Base-by-base conservation (phyloP, 805 yeast genomes). In the Naumovozyma dairenensis region DNA sequence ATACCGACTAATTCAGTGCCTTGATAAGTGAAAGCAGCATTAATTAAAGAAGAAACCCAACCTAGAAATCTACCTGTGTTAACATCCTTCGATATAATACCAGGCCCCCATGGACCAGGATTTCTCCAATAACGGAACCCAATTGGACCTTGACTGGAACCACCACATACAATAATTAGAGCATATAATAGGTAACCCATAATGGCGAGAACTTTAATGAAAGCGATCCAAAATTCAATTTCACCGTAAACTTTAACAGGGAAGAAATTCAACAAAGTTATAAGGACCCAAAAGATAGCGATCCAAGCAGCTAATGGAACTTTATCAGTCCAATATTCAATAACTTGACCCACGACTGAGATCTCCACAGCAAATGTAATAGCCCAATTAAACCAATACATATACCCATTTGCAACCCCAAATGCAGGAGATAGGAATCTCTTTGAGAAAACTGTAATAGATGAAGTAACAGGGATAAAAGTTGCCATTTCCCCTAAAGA, bases 401-500 rank as follows among this genome's bases (percentile, higher is more conserved):
- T 66, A 67, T 78, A 76, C 37, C 80, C 80, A 46, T 73, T 72
- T 16, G 83, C 72, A 29, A 77, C 77, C 37, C 84, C 85, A 30
- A 74, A 57, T 5, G 83, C 71, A 10, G 74, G 75, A 6, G 80
- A 73, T 31, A 76, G 52, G 62, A 76, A 77, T 44, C 77, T 61
- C n/a, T 75, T 62, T 20, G 74, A 68, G 52, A 77, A 77, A 34
- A 73, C 77, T 19, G 78, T 70, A 51, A 78, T 74, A 1, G 82
- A 74, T 2, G 71, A 60, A 8, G 75, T 59, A 33, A 74, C 68
- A 2, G 84, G 84, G n/a, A 78, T 72, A 39, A 70, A 74, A 12
- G 82, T 75, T 21, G 83, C 83, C 83, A 78, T 74, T 57, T 78
- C 85, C 45, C 83, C 84, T 40, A 77, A 59, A 3, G 77, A 66